These are phyloP conservation scores for Metrosideros polymorpha DNA, from an alignment of 441 rosid species.

Conservation along the genomic window DNA sequence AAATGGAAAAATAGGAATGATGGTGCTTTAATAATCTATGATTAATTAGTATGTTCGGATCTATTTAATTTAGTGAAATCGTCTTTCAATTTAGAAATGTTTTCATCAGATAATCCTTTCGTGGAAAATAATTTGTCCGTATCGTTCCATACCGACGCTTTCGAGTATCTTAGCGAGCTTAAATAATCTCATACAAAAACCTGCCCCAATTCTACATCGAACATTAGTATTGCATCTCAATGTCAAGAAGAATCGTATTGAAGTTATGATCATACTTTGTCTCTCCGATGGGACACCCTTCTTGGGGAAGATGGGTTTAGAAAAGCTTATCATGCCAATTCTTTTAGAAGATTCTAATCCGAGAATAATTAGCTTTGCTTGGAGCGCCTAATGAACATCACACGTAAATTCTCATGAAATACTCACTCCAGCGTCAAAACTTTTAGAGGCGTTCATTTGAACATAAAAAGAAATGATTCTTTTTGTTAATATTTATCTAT, in stretches of 20 bases:
- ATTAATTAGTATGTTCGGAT: not conserved
- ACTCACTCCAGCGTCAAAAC: no score
- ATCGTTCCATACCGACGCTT: not conserved
- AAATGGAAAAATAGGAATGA: no score
- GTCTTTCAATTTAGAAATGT: not conserved
- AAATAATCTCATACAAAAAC: not conserved
- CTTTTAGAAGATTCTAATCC: not conserved
- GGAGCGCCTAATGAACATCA: not conserved
- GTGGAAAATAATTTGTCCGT: not conserved
- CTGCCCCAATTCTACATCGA: not conserved
- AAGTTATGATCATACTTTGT: not conserved
- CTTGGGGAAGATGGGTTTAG: not conserved
- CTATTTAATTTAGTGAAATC: not conserved
- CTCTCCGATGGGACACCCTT: not conserved
- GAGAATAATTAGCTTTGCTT: not conserved
- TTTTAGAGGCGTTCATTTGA: no score
- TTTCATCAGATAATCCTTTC: not conserved
- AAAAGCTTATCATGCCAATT: not conserved
- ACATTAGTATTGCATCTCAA: fast-evolving
- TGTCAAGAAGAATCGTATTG: not conserved
- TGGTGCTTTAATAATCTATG: not conserved
- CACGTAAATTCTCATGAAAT: no score
- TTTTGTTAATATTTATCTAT: no score
- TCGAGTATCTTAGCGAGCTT: not conserved
- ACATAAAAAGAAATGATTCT: no score